These are phyloP conservation scores for Epichloe sylvatica DNA, from an alignment of 2,329 filamentous ascomycete species.

Conservation along the genomic window DNA sequence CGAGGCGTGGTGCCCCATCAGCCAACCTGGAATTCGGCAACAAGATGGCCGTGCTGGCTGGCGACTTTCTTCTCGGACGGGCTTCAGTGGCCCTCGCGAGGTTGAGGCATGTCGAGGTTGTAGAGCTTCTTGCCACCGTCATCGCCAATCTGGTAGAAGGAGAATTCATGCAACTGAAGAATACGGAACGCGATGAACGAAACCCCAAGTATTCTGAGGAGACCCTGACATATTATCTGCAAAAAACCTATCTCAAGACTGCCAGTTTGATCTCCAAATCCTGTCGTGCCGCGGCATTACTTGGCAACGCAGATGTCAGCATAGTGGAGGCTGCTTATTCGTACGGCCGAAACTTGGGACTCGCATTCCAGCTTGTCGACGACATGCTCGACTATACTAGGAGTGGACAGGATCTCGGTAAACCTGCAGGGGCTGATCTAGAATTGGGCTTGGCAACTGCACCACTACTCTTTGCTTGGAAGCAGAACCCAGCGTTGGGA, in stretches of 20 bases:
- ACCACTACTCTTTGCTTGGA: constrained; percentile 91
- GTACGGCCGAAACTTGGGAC: constrained; percentile 84
- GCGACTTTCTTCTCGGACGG: constrained; percentile 87
- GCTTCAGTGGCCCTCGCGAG: constrained; percentile 88
- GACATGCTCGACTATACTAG: constrained; percentile 96
- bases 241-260: constrained; percentile 97
- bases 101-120: constrained; percentile 82
- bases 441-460: constrained; percentile 89
- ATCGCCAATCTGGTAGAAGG: constrained; percentile 97
- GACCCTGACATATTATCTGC: constrained; percentile 81
- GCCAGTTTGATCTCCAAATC: constrained; percentile 93
- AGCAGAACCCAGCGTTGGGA: constrained; percentile 70
- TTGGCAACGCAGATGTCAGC: constrained; percentile 61
- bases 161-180: constrained; percentile 99
- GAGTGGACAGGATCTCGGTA: constrained; percentile 71
- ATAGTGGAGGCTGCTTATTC: constrained; percentile 84
- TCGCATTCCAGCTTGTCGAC: constrained; percentile 95
- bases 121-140: constrained; percentile 85
- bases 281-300: constrained; percentile 74
- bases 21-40: constrained; percentile 95
- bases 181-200: constrained; percentile 77
- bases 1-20: constrained; percentile 69
- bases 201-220: constrained; percentile 79
- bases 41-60: constrained; percentile 96
- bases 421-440: constrained; percentile 86